phyloP scores from a whole-genome alignment of 148 eudicot genomes.

The Persicaria maculosa region DNA sequence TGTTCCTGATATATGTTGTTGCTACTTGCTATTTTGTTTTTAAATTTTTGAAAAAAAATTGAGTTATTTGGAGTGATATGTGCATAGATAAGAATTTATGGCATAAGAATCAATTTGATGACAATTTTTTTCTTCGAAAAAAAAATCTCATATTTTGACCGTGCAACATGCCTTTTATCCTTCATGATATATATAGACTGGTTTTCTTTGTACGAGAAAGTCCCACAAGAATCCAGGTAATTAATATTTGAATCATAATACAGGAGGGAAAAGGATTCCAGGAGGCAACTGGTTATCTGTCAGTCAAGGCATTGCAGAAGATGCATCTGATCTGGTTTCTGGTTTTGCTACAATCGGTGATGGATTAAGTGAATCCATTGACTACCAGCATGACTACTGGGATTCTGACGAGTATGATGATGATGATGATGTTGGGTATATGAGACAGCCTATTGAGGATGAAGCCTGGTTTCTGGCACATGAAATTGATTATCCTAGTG shows the following conservation, averaged over 20 bases:
- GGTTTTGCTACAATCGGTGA: slow-evolving; percentile 97
- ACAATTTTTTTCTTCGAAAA: too few relatives aligned
- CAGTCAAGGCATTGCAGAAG: slow-evolving; percentile 93
- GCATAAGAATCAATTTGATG: not conserved
- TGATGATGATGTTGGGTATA: slow-evolving; percentile 98
- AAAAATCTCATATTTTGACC: not conserved
- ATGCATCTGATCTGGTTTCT: slow-evolving; percentile 86
- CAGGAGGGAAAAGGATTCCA: slow-evolving; percentile 68
- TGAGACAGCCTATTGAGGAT: slow-evolving; percentile 98
- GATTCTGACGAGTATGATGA: slow-evolving; percentile 99
- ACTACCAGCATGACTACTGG: slow-evolving; percentile 93
- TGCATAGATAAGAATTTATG: not conserved
- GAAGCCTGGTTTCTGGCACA: slow-evolving; percentile 99
- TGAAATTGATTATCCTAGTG: slow-evolving; percentile 98
- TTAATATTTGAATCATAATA: slow-evolving; percentile 12
- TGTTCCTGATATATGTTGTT: not conserved
- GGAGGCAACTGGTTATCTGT: slow-evolving; percentile 97
- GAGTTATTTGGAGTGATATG: not conserved
- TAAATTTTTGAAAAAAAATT: not conserved
- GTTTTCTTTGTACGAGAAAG: not conserved
- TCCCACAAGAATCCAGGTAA: not conserved
- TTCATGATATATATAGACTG: not conserved
- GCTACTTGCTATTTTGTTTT: not conserved
- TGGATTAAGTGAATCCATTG: slow-evolving; percentile 92
- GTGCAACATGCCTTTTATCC: not conserved